Base-by-base conservation (phyloP, 768 basidiomycete genomes). In the Termitomyces sp. region DNA sequence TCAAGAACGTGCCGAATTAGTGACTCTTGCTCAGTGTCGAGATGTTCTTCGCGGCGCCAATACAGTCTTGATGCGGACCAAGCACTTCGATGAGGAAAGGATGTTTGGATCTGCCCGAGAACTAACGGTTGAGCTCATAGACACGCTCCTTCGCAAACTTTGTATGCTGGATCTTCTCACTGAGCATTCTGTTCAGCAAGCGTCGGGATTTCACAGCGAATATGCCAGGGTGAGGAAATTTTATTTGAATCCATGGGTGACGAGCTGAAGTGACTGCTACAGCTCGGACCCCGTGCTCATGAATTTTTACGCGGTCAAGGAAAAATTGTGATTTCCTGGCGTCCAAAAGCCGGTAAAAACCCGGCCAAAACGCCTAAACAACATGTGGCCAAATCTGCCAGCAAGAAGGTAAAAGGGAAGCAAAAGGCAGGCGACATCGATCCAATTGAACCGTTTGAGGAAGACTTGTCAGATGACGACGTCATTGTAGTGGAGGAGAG, bases 41-140 rank as follows among this genome's bases (percentile, higher is more conserved):
- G 80, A 81, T 35, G 81, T 89, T 20, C 87, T 90, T 74, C 79
- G 83, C 20, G 95, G 95, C 3, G 79, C 82, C 46, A 86, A 83
- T 51, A 76, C 71, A 28, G 67, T 71, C 53, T 77, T 76, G 18
- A 76, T 84, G 63, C 75, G 71, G 60, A 77, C 77, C 58, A 84
- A 78, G 54, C 78, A 81, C 38, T 77, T 83, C 62, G 78, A 84
- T 59, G 62, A 74, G 40, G 73, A 86, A 46, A 65, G 78, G 4
- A 67, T 75, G 33, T 86, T 84, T 65, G 93, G 89, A 0, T 78
- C 77, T 2, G 85, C 85, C 35, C 78, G 78, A 65, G 66, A 80
- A 11, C 65, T 88, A 46, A 71, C 77, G 2, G 74, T 77, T 5
- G 82, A 84, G 40, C 79, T 89, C 46, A 66, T 84, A 11, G 92